Base-by-base conservation (phyloP, 2,329 filamentous ascomycete species). In the Penicillium sp. region DNA sequence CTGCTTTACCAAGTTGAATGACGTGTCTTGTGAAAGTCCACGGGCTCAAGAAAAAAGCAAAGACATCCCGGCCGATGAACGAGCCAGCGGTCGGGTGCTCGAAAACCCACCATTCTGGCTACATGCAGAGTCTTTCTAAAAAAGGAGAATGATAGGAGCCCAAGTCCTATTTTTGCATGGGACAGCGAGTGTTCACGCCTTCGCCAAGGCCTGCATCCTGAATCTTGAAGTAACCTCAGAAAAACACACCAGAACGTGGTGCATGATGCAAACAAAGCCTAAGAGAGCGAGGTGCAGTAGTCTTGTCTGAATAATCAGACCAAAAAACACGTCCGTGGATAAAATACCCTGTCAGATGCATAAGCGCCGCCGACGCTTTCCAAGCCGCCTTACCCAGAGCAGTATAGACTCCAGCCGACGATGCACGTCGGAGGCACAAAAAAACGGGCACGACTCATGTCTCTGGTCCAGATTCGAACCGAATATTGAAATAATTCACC, bases 271-370 rank as follows among this genome's bases (percentile, higher is more conserved):
- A 21, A 16, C n/a, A 22, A 32, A 24, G 18, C 46, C 56, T n/a
- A 54, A 60, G 45, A 55, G 22, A 55, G 59, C 54, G 39, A 52
- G 27, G 31, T 58, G 57, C 54, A 61, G 46, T 50, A 45, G 46
- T 13, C 31, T 27, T 18, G 31, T 22, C 10, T 31, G 42, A 24
- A 31, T 13, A 18, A 32, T 38, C 24, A 27, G n/a, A n/a, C 45
- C 10, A 24, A 6, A 22, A 22, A 56, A 56, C 56, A 60, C 24
- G 8, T 8, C 24, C 24, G 8, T 27, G 24, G 51, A 57, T 43
- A 49, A 36, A n/a, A 36, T n/a, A 36, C 34, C 34, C 6, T 36
- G 34, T n/a, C 34, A 36, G 34, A 27, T 58, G 58, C 58, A 60
- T 52, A 57, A 46, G 52, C 56, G 50, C 57, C 51, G 43, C 58